Evolutionary conservation across 31 red algal species (phyloP).

Genomic region (Porphyra umbilicalis): DNA sequence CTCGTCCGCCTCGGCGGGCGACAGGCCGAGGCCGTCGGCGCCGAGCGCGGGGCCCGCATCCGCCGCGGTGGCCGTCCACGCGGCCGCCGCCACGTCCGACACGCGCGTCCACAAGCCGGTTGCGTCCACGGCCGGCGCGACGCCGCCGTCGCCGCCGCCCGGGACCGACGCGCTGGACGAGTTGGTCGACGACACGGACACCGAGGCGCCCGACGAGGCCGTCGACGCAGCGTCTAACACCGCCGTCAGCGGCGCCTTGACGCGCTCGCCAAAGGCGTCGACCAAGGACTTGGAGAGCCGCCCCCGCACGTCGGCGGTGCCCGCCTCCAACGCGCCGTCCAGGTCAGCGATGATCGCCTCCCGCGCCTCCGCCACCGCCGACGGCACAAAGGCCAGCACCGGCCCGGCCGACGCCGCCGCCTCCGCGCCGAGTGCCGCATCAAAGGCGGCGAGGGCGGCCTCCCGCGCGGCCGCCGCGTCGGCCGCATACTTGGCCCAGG

Average conservation of each 20-base stretch:
- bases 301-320: background rate
- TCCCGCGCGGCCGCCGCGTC: background rate
- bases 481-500: background rate
- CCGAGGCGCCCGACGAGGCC: background rate
- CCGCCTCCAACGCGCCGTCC: background rate
- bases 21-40: constrained; percentile 30
- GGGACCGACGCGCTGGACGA: background rate
- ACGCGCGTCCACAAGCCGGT: constrained; percentile 33
- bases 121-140: background rate
- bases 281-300: background rate
- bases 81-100: constrained; percentile 34
- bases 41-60: constrained; percentile 36
- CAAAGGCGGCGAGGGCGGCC: background rate
- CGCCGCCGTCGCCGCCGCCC: background rate
- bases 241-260: background rate
- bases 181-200: background rate
- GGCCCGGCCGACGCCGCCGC: background rate
- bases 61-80: constrained; percentile 31
- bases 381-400: background rate
- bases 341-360: background rate
- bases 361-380: background rate
- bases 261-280: background rate
- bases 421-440: background rate
- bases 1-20: constrained; percentile 6
- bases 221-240: background rate